Percentiles rank a stretch among this genome's conserved stretches.
phyloP scores from a whole-genome alignment of 1,284 basidiomycete genomes.

The Pyrrhoderma lamaoense region DNA sequence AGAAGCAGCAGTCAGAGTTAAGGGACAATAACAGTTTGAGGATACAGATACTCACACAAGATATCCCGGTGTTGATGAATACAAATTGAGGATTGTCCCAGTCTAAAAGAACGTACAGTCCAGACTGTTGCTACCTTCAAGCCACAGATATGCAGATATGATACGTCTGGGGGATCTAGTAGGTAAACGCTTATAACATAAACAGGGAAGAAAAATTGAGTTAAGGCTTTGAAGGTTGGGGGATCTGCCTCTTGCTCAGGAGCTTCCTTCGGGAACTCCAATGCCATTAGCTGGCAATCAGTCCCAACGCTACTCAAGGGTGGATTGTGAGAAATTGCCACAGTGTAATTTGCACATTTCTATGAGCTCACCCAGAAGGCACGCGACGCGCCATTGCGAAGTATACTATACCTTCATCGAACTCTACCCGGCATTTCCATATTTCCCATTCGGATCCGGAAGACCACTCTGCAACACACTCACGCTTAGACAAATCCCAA shows the following conservation, averaged over 20 bases:
- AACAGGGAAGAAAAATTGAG: slow-evolving; percentile 54
- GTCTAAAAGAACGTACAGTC: slow-evolving; percentile 57
- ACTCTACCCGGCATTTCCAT: slow-evolving; percentile 72
- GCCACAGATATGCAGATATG: slow-evolving; percentile 62
- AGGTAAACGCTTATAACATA: slow-evolving; percentile 71
- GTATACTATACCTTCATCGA: slow-evolving; percentile 59
- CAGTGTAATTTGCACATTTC: not conserved
- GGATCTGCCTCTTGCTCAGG: slow-evolving; percentile 11
- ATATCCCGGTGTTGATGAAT: slow-evolving; percentile 63
- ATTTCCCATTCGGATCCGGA: slow-evolving; percentile 60
- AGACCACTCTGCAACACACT: slow-evolving; percentile 57
- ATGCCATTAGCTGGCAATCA: slow-evolving; percentile 17
- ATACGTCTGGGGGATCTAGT: slow-evolving; percentile 56
- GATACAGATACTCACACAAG: slow-evolving; percentile 48
- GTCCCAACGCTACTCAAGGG: slow-evolving; percentile 5
- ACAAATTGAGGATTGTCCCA: slow-evolving; percentile 59
- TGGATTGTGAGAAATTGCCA: not conserved
- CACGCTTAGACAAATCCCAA: slow-evolving; percentile 59
- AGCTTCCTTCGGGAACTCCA: slow-evolving; percentile 12
- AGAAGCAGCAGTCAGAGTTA: too few species aligned
- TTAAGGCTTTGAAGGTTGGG: slow-evolving; percentile 47
- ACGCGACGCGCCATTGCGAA: slow-evolving; percentile 62
- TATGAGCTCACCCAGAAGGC: slow-evolving; percentile 33
- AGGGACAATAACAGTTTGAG: not conserved
- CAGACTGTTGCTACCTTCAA: slow-evolving; percentile 42